Conservation (phyloP, 306 rosid species). For the Ormosia emarginata region DNA sequence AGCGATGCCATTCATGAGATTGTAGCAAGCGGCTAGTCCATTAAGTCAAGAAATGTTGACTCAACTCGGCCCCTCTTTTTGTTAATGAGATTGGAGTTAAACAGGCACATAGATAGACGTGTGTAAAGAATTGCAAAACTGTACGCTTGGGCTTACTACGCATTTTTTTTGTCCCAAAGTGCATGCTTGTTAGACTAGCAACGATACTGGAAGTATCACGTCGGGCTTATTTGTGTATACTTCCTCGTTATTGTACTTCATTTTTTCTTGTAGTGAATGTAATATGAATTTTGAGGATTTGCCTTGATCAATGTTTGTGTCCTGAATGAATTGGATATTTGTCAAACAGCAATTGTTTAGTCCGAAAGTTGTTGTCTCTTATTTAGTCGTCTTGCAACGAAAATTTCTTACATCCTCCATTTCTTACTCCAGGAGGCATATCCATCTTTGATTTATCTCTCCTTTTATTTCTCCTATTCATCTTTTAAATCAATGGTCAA, state of each 20-base stretch:
- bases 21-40: slow-evolving; percentile 83
- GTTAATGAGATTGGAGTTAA: slow-evolving; percentile 35
- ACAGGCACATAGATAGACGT: slow-evolving; percentile 33
- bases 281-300: slow-evolving; percentile 45
- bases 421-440: no score
- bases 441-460: no score
- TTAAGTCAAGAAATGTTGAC: slow-evolving; percentile 28
- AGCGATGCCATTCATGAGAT: slow-evolving; percentile 88
- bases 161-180: slow-evolving; percentile 6
- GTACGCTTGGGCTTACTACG: slow-evolving; percentile 11
- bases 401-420: no score
- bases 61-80: slow-evolving; percentile 16
- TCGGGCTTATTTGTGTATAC: not conserved
- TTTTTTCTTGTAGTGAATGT: slow-evolving; percentile 25
- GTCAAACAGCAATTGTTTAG: slow-evolving; percentile 15
- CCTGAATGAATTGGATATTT: slow-evolving; percentile 19
- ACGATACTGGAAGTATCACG: slow-evolving; percentile 2
- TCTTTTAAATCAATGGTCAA: no score
- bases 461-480: no score
- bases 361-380: not conserved
- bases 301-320: slow-evolving; percentile 6
- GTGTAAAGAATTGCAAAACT: slow-evolving; percentile 42
- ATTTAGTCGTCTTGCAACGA: not conserved
- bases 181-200: slow-evolving; percentile 25
- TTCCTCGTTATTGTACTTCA: slow-evolving; percentile 16